phyloP scores from a whole-genome alignment of 257 asterid genomes.

The Solanum sparsipilum region DNA sequence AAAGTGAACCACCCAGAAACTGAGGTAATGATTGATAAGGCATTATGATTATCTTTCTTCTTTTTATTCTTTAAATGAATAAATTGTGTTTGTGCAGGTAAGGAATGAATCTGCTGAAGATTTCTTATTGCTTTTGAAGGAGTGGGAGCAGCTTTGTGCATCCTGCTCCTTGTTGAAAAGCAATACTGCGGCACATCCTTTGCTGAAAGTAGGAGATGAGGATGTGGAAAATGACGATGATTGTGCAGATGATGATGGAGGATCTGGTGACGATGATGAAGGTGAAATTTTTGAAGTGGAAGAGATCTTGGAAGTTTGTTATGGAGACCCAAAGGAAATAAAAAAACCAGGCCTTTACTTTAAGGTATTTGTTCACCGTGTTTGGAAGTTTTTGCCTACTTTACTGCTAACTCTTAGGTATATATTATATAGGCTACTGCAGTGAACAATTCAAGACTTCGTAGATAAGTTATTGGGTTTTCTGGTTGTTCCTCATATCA shows the following conservation, averaged over 20 bases:
- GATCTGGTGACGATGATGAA: conserved; percentile 4
- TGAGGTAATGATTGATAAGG: conserved; percentile 26
- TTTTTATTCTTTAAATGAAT: not conserved
- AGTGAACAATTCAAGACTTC: not conserved
- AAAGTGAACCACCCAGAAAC: conserved; percentile 71
- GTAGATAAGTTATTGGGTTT: not conserved
- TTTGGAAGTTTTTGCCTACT: not conserved
- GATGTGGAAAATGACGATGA: conserved; percentile 4
- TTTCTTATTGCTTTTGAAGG: conserved; percentile 38
- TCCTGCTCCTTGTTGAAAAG: conserved; percentile 20
- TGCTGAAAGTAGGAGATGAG: not conserved
- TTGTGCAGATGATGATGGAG: conserved; percentile 12
- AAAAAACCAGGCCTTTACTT: conserved; percentile 29
- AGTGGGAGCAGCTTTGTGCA: conserved; percentile 62
- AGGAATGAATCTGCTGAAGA: conserved; percentile 56
- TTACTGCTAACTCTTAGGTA: not conserved
- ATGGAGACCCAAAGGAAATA: conserved; percentile 41
- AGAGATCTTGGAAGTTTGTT: conserved; percentile 35
- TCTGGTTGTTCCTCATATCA: not conserved
- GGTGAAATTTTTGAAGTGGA: conserved; percentile 55
- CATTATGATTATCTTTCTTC: not conserved
- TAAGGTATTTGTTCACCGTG: conserved; percentile 32
- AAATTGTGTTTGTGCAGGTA: conserved; percentile 26
- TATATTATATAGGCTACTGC: not conserved
- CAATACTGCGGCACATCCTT: conserved; percentile 10